Evolutionary conservation across 495 filamentous ascomycete genomes (phyloP).

Genomic region (Tuber melanosporum): DNA sequence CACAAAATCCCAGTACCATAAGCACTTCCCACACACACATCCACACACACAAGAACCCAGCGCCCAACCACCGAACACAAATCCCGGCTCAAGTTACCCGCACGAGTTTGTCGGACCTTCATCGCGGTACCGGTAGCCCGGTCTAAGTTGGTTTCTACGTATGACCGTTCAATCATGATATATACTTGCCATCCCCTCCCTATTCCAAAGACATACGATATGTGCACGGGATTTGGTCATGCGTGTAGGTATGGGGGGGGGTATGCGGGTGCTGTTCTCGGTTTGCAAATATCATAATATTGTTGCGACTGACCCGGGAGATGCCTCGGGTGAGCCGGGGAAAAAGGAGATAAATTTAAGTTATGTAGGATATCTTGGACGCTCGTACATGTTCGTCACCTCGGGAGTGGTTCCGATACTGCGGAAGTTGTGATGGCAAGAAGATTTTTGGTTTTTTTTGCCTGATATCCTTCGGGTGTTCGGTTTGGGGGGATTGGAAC

Average conservation of each 20-base stretch:
- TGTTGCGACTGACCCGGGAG: not conserved
- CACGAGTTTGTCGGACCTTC: not conserved
- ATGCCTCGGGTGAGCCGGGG: too few species aligned
- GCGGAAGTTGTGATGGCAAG: not conserved
- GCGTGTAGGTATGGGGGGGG: not conserved
- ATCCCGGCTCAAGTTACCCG: not conserved
- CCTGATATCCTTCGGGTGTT: not conserved
- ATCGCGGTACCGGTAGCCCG: not conserved
- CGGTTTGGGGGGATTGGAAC: not conserved
- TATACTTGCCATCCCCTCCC: not conserved
- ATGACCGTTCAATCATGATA: not conserved
- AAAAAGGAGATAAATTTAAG: too few species aligned
- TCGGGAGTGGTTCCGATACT: not conserved
- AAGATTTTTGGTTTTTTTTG: not conserved
- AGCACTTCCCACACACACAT: not conserved
- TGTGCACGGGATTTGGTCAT: not conserved
- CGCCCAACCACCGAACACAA: not conserved
- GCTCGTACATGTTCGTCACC: not conserved
- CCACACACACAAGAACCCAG: not conserved
- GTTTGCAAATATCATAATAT: not conserved
- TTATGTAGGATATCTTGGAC: too few species aligned
- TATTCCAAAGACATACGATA: not conserved
- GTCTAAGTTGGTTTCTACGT: not conserved
- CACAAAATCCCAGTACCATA: too few species aligned
- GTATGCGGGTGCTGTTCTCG: not conserved